Base-by-base conservation (phyloP, 352 stramenopile genomes). In the Pythium phragmiticola region DNA sequence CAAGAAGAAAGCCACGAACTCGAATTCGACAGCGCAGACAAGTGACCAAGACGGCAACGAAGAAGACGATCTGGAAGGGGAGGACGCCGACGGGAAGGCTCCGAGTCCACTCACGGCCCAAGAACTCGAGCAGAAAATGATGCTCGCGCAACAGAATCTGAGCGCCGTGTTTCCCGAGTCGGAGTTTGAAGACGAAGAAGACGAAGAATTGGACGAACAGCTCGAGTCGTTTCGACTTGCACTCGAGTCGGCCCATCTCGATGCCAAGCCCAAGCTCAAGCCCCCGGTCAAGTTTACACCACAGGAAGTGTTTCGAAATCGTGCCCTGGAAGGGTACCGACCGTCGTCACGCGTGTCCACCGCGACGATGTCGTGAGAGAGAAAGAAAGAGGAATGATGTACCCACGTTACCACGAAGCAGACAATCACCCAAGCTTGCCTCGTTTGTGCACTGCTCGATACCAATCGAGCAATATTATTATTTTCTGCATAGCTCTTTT, bases 91-190 rank as follows among this genome's bases (percentile, higher is more conserved):
- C 28, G 17, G 11, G 0, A 48, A 60, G 26, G 5, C 9, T 2
- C 54, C 19, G 0, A 30, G 39, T 2, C 30, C 30, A 9, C 39
- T 65, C 2, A 66, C 36, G 36, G 47, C 61, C 1, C 37, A 54
- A 39, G 61, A 67, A 34, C 37, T 90, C n/a, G 62, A 79, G 39
- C 77, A 88, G 49, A 92, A 90, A 46, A 77, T 92, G 56, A 74
- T 70, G 13, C 74, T 91, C 33, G 84, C 84, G 28, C 60, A 75
- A 21, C 71, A 89, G 63, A 91, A 92, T 50, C 80, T 80, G 3
- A 92, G 82, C 56, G 84, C 81, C n/a, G 72, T 93, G 19, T 93
- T 93, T 42, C 78, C 79, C 26, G 84, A 93, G 53, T 91, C 84
- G 8, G 73, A 90, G 57, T 93, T 93, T 48, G 84, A 93, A 70